Evolutionary conservation across 768 basidiomycete genomes (phyloP).

Genomic region (Suillus subalutaceus): DNA sequence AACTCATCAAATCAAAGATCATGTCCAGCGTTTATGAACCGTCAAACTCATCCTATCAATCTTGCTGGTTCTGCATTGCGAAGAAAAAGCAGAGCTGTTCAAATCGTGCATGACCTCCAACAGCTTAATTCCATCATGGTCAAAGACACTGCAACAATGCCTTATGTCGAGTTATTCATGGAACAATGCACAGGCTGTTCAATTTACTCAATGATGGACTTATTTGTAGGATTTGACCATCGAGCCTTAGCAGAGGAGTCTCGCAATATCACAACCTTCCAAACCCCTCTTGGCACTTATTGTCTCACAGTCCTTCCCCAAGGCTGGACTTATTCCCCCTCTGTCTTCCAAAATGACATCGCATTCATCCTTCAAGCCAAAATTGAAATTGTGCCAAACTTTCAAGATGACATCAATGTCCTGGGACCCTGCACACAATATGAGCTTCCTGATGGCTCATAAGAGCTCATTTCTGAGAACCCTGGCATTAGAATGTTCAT

Average conservation of each 20-base stretch:
- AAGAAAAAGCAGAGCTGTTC: constrained; percentile 27
- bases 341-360: too few relatives aligned
- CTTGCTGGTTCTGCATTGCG: constrained; percentile 40
- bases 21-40: constrained; percentile 42
- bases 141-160: constrained; percentile 10
- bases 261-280: too few relatives aligned
- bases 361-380: too few relatives aligned
- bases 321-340: too few relatives aligned
- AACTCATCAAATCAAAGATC: constrained; percentile 38
- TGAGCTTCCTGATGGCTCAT: too few relatives aligned
- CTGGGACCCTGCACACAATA: too few relatives aligned
- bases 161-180: constrained; percentile 15
- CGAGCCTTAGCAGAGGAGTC: constrained; percentile 22
- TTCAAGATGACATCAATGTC: too few relatives aligned
- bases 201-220: constrained; percentile 7
- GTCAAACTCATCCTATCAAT: too few relatives aligned
- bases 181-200: constrained; percentile 18
- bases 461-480: too few relatives aligned
- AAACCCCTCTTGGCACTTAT: constrained; percentile 37
- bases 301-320: constrained; percentile 33
- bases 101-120: constrained; percentile 24
- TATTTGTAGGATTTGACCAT: constrained; percentile 6
- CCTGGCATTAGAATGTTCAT: too few relatives aligned
- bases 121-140: constrained; percentile 18
- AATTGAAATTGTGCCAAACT: too few relatives aligned